A percentile compares a stretch with the other conserved stretches of the same genome.
These are phyloP conservation scores for Colletotrichum agaves DNA, from an alignment of 2,329 filamentous ascomycete species.

Conservation along the genomic window DNA sequence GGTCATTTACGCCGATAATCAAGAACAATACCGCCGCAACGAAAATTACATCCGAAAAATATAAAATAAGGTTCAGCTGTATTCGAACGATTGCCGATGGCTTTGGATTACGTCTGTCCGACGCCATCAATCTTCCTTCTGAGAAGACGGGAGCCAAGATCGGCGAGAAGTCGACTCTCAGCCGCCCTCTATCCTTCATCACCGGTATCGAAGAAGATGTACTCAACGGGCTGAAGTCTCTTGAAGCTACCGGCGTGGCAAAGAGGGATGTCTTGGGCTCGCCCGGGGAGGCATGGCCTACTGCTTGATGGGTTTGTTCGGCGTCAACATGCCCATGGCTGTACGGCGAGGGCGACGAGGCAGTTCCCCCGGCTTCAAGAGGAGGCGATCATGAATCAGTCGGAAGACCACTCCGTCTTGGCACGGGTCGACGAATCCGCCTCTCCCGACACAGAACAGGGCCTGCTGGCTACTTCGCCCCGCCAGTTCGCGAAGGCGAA, in stretches of 20 bases:
- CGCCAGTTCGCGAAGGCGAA: background rate
- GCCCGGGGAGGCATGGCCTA: background rate
- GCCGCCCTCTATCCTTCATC: background rate
- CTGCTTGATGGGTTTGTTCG: background rate
- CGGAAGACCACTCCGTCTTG: constrained; percentile 10
- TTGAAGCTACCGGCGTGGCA: background rate
- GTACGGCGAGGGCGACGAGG: background rate
- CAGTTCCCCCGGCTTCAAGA: background rate
- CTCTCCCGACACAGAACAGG: background rate
- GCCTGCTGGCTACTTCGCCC: background rate
- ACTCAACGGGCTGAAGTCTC: background rate
- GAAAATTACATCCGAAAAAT: background rate
- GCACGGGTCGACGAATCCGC: background rate
- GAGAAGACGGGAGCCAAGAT: background rate
- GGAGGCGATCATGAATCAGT: constrained; percentile 5
- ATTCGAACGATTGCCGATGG: background rate
- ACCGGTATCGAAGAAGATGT: background rate
- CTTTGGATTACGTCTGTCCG: background rate
- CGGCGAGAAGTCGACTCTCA: background rate
- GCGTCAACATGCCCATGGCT: background rate
- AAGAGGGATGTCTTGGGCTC: background rate
- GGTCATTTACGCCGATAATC: background rate
- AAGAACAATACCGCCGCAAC: background rate
- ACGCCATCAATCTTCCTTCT: background rate
- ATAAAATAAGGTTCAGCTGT: background rate